Base-by-base conservation (phyloP, 1,284 basidiomycete species). In the Malassezia japonica region DNA sequence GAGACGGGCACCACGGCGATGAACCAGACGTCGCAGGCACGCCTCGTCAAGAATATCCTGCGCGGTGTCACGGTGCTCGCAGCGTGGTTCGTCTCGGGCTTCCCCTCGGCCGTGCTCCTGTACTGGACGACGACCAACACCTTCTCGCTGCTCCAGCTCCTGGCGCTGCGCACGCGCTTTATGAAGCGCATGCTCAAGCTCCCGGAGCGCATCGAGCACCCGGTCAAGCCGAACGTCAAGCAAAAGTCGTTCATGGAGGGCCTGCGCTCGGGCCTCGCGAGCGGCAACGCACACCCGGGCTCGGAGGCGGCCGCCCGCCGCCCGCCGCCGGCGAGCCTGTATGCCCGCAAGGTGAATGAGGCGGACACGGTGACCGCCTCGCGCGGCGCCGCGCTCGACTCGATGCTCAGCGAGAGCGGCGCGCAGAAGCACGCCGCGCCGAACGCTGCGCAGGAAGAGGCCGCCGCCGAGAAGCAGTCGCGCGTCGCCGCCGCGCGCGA, bases 21-120 rank as follows among this genome's bases (percentile, higher is more conserved):
- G 44, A 48, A 70, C 78, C 58, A 72, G 77, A 61, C 75, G 79
- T 52, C 32, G 44, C 76, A 27, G 79, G 81, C 68, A 80, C 78
- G 20, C 84, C 87, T 72, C 38, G 73, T 84, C 48, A 81, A 85
- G 78, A 87, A 89, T 66, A 73, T 77, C 42, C 78, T 92, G 66
- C 79, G 84, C 3, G 66, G 83, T 9, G 64, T 83, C 18, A 80
- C 83, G 10, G 61, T 85, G 31, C 60, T 78, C 20, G 77, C 80
- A 25, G 73, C 86, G 27, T 80, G 76, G 56, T 76, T 88, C 64
- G 81, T 88, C 38, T 70, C 73, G 18, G 62, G 66, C 38, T 74
- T 77, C 48, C 58, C 61, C 1, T 61, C 59, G 16, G 59, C 57
- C 33, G 76, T 86, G 13, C 74, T 83, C 55, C 69, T 85, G 6